Percentiles rank a stretch among this genome's conserved stretches.
Evolutionary conservation across 495 filamentous ascomycete genomes (phyloP).

Genomic region (Xylaria telfairii): DNA sequence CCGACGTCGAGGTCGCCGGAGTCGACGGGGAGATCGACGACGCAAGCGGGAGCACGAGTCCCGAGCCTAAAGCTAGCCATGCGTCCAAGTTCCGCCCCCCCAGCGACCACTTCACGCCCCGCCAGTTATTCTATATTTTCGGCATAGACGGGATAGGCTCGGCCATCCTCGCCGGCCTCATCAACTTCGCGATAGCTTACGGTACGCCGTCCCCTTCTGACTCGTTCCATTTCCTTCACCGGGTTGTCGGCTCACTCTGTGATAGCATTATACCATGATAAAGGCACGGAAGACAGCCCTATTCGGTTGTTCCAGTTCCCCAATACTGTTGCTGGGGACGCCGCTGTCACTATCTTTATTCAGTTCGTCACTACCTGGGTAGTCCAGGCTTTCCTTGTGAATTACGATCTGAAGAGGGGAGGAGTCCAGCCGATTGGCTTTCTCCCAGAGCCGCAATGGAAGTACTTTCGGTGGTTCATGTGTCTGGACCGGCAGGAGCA

Average conservation of each 20-base stretch:
- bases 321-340: conserved; percentile 52
- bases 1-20: conserved; percentile 35
- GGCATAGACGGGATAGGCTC: conserved; percentile 47
- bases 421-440: conserved; percentile 49
- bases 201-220: conserved; percentile 29
- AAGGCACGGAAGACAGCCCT: conserved; percentile 28
- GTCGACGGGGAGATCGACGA: conserved; percentile 6
- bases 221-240: background rate
- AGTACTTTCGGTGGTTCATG: conserved; percentile 45
- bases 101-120: conserved; percentile 40
- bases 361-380: conserved; percentile 41
- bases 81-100: conserved; percentile 31
- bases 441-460: conserved; percentile 35
- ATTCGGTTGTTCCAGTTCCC: conserved; percentile 50
- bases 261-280: conserved; percentile 36
- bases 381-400: conserved; percentile 43
- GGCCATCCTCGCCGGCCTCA: conserved; percentile 45
- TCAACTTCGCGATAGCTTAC: conserved; percentile 56
- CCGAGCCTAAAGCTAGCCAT: conserved; percentile 3
- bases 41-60: conserved; percentile 7
- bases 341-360: conserved; percentile 39
- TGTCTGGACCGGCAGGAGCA: conserved; percentile 42
- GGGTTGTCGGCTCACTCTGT: conserved; percentile 2
- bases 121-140: conserved; percentile 50
- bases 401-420: conserved; percentile 44